Base-by-base conservation (phyloP, 1,284 basidiomycete species). In the Marasmius sp. region DNA sequence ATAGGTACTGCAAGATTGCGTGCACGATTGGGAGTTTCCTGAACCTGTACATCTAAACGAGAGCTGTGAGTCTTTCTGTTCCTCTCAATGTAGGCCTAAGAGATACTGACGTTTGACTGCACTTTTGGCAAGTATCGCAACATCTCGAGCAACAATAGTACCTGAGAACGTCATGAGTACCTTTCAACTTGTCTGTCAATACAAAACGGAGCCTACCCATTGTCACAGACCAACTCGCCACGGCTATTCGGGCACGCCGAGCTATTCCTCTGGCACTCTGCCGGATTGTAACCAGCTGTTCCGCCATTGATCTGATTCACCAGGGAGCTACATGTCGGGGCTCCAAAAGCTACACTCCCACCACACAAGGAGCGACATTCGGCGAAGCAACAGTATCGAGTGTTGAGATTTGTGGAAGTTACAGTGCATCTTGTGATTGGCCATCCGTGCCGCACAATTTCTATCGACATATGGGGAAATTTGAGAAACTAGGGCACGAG, bases 361-460 rank as follows among this genome's bases (percentile, higher is more conserved):
- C 65, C 62, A 11, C 59, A 52, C 12, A 34, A 33, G 37, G 63
- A 64, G 8, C 51, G 39, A 59, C 47, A 59, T 7, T 59, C 27
- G 6, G 59, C 56, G 33, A 65, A 62, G 61, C 67, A 68, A 62
- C 67, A 68, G 53, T 68, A 68, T 11, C 65, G 61, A 6, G 61
- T 58, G 5, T 18, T 53, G 9, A 68, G 56, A 20, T 59, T 48
- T 1, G 65, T 39, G 39, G 33, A 43, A 37, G 58, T 61, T n/a
- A 68, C 58, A 22, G 48, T 64, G 56, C 66, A 68, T 6, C 54
- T 59, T 14, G 66, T 59, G 8, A 64, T n/a, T 2, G 66, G 65
- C 66, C 66, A 66, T n/a, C 63, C 65, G 52, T 51, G 41, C 0
- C 59, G 37, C 1, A 66, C 53, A 18, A 63, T 64, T 54, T 65